phyloP scores from a whole-genome alignment of 257 asterid genomes.

The Solanum pennellii region DNA sequence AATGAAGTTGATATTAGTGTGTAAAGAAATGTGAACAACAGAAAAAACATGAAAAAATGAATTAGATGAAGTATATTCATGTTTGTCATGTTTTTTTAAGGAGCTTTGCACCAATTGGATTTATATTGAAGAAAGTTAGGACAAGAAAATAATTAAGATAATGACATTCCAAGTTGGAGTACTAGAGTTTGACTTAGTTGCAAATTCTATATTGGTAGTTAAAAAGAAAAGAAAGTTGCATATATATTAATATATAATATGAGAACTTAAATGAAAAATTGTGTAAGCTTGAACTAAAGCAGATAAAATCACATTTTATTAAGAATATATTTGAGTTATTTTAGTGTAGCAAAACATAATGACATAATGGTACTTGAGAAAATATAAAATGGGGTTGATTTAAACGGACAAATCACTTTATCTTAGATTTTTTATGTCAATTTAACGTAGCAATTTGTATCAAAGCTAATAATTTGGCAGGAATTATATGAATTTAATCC shows the following conservation, averaged over 20 bases:
- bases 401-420: too few species aligned
- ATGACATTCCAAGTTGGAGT: background rate
- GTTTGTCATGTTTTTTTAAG: background rate
- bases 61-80: background rate
- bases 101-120: background rate
- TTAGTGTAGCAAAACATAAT: background rate
- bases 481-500: background rate
- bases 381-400: background rate
- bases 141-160: background rate
- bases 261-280: background rate
- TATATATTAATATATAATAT: too few species aligned
- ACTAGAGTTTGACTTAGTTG: background rate
- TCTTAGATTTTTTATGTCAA: background rate
- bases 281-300: background rate
- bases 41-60: background rate
- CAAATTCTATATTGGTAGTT: background rate
- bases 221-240: background rate
- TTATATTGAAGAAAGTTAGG: background rate
- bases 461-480: background rate
- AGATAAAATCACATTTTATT: background rate
- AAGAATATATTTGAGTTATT: background rate
- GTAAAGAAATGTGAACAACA: background rate
- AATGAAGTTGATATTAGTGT: background rate
- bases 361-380: background rate
- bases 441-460: background rate